Conservation (phyloP, 2,329 filamentous ascomycete species). For the Ophiosphaerella korrae region DNA sequence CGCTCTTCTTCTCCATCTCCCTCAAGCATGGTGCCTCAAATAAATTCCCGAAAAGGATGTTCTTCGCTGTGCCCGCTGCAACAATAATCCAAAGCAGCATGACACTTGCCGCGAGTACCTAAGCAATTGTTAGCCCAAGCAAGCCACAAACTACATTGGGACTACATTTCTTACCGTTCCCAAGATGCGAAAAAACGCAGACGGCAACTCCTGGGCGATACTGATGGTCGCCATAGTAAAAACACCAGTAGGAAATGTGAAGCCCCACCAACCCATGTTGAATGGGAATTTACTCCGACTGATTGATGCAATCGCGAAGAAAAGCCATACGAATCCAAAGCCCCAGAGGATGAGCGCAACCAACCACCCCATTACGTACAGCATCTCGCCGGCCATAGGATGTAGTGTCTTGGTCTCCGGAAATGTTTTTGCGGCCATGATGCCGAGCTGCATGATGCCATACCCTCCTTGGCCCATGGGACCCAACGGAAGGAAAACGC, state of each 20-base stretch:
- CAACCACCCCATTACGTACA: constrained; percentile 63
- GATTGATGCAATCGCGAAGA: constrained; percentile 58
- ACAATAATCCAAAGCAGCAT: constrained; percentile 62
- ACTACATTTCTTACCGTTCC: constrained; percentile 48
- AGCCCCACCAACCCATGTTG: constrained; percentile 68
- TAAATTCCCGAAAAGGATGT: constrained; percentile 55
- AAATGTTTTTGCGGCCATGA: constrained; percentile 51
- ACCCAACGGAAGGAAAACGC: constrained; percentile 69
- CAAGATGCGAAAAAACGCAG: constrained; percentile 60
- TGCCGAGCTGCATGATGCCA: constrained; percentile 58
- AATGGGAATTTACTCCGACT: constrained; percentile 57
- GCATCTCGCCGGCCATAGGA: constrained; percentile 55
- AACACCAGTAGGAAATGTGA: constrained; percentile 64
- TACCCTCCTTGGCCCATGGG: constrained; percentile 70
- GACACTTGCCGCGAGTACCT: constrained; percentile 56
- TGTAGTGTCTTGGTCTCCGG: constrained; percentile 44
- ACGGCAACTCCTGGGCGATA: constrained; percentile 58
- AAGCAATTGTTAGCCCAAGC: background rate
- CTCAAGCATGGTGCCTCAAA: constrained; percentile 61
- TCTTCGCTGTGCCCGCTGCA: constrained; percentile 54
- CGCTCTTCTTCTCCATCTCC: constrained; percentile 32
- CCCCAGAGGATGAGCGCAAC: constrained; percentile 60
- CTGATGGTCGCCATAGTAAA: constrained; percentile 48
- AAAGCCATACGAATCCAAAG: constrained; percentile 60
- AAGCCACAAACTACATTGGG: background rate